A percentile compares a stretch with the other conserved stretches of the same genome.
These are phyloP conservation scores for Penicillium goetzii DNA, from an alignment of 495 filamentous ascomycete genomes.

Conservation along the genomic window DNA sequence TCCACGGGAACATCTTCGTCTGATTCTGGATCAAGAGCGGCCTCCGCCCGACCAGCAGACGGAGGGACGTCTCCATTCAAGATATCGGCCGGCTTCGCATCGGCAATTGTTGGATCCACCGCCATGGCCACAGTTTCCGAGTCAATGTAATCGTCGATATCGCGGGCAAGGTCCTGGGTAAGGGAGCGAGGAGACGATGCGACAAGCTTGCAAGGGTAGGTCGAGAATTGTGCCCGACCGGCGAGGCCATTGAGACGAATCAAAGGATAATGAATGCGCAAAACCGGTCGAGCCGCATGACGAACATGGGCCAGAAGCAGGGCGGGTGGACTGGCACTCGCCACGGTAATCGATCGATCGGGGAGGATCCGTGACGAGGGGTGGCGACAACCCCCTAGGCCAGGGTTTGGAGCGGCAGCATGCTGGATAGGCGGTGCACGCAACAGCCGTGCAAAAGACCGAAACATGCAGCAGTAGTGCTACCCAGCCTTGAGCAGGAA, in stretches of 20 bases:
- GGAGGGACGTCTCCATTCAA: constrained; percentile 23
- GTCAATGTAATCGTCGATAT: background rate
- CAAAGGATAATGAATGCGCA: background rate
- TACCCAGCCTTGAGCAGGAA: constrained; percentile 7
- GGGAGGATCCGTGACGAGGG: constrained; percentile 26
- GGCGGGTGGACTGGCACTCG: constrained; percentile 29
- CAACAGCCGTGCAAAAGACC: constrained; percentile 31
- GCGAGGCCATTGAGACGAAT: background rate
- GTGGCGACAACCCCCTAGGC: constrained; percentile 39
- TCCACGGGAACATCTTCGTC: constrained; percentile 50
- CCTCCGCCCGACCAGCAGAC: constrained; percentile 26
- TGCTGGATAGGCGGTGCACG: constrained; percentile 37
- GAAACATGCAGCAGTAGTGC: constrained; percentile 43
- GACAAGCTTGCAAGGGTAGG: background rate
- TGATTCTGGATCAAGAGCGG: constrained; percentile 49
- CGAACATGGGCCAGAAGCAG: constrained; percentile 21
- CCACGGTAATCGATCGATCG: constrained; percentile 38
- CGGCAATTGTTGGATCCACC: constrained; percentile 1
- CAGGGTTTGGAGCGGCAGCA: constrained; percentile 37
- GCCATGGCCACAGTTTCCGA: constrained; percentile 17
- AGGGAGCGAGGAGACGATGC: constrained; percentile 8
- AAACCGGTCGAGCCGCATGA: constrained; percentile 22
- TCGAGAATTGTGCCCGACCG: constrained; percentile 1
- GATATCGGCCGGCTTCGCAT: constrained; percentile 27
- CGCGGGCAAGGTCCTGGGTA: constrained; percentile 10